phyloP scores from a whole-genome alignment of 2,329 filamentous ascomycete genomes.

The Dactylonectria estremocensis region DNA sequence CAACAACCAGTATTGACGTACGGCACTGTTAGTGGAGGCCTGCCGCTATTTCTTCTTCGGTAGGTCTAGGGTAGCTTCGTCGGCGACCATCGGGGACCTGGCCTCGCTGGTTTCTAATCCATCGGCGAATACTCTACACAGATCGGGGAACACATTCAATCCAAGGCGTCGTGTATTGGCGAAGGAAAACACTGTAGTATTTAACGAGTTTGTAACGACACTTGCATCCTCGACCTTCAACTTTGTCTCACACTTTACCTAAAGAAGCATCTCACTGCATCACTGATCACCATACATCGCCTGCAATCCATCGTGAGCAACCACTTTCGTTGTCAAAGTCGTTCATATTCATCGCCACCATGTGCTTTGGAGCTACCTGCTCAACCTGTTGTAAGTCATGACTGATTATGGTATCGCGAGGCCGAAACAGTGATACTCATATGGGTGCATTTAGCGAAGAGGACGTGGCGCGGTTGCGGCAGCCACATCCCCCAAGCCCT shows the following conservation, averaged over 20 bases:
- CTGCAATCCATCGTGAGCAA: not conserved
- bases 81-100: constrained; percentile 28
- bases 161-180: not conserved
- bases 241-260: not conserved
- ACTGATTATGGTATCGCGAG: not conserved
- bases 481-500: constrained; percentile 63
- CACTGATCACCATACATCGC: not conserved
- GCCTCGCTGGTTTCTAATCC: not conserved
- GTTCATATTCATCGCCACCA: constrained; percentile 38
- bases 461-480: constrained; percentile 66
- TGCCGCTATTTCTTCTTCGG: no score
- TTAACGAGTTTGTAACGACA: not conserved
- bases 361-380: constrained; percentile 61
- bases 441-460: constrained; percentile 56
- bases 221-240: not conserved
- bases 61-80: constrained; percentile 4
- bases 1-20: no score
- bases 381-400: constrained; percentile 58
- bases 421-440: not conserved
- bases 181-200: not conserved
- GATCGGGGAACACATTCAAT: constrained; percentile 14
- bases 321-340: not conserved
- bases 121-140: constrained; percentile 20
- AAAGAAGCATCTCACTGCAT: not conserved
- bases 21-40: no score